These are phyloP conservation scores for Solanum sejunctum DNA, from an alignment of 257 asterid species.

Conservation along the genomic window DNA sequence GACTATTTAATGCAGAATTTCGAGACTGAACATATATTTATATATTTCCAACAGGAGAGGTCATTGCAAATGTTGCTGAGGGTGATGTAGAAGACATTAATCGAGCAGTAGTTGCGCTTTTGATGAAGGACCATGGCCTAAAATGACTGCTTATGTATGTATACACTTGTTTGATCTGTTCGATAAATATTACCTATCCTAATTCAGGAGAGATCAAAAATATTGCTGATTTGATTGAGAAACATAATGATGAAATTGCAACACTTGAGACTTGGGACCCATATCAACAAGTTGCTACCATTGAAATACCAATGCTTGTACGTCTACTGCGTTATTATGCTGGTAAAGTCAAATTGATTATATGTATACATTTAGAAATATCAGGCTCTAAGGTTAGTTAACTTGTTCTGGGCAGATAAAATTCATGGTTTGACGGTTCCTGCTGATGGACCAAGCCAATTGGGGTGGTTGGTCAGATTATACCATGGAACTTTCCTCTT, in stretches of 20 bases:
- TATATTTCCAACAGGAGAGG: not conserved
- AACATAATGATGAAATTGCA: not conserved
- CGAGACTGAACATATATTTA: not conserved
- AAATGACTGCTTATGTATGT: not conserved
- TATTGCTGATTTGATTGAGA: not conserved
- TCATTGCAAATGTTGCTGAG: not conserved
- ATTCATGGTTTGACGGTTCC: not conserved
- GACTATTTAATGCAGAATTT: not conserved
- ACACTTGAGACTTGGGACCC: not conserved
- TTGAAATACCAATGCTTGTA: not conserved
- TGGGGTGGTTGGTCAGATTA: not conserved
- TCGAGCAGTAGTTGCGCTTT: not conserved
- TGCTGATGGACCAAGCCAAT: not conserved
- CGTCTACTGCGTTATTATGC: not conserved
- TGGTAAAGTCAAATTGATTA: not conserved
- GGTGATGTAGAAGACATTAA: not conserved
- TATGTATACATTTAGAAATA: not conserved
- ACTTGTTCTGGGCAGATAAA: not conserved
- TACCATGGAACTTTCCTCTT: not conserved
- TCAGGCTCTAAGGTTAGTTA: not conserved
- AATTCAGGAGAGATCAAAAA: not conserved
- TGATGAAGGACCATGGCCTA: not conserved
- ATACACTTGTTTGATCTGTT: not conserved
- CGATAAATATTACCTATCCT: not conserved
- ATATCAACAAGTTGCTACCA: not conserved